Conservation (phyloP, 306 rosid species). For the Carpinus fangiana region DNA sequence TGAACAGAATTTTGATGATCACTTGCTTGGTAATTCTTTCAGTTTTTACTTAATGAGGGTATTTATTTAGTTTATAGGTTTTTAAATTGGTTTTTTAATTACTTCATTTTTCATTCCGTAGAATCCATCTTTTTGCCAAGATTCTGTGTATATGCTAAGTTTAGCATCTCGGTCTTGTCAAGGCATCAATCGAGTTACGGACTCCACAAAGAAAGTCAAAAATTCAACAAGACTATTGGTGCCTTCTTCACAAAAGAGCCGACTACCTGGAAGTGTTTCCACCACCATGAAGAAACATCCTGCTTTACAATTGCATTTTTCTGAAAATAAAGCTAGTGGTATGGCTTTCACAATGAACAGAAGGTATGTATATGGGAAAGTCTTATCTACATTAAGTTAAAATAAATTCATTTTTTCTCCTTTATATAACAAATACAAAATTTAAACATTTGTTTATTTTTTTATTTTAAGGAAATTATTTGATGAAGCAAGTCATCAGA, state of each 20-base stretch:
- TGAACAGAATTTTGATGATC: conserved; percentile 59
- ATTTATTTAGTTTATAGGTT: not conserved
- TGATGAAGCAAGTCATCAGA: conserved; percentile 45
- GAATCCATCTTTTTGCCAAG: conserved; percentile 82
- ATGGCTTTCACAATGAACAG: conserved; percentile 41
- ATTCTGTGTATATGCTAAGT: conserved; percentile 67
- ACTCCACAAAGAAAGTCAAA: conserved; percentile 42
- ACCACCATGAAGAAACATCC: conserved; percentile 43
- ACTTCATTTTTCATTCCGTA: conserved; percentile 22
- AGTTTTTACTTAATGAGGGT: not conserved
- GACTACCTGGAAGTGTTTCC: conserved; percentile 42
- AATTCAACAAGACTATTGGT: conserved; percentile 30
- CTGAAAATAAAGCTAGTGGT: conserved; percentile 49
- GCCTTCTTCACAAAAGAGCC: conserved; percentile 42
- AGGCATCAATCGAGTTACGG: conserved; percentile 26
- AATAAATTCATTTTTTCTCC: not conserved
- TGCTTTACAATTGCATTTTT: conserved; percentile 33
- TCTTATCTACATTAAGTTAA: conserved; percentile 9
- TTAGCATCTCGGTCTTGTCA: conserved; percentile 75
- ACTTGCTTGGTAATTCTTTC: conserved; percentile 70
- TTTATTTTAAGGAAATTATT: conserved; percentile 65
- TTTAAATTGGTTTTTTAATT: conserved; percentile 2
- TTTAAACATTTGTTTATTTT: not conserved
- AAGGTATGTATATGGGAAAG: conserved; percentile 49
- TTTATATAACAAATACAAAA: not conserved